Percentiles rank a stretch among this genome's conserved stretches.
These are phyloP conservation scores for Glycine tomentella DNA, from an alignment of 306 rosid genomes.

Conservation along the genomic window DNA sequence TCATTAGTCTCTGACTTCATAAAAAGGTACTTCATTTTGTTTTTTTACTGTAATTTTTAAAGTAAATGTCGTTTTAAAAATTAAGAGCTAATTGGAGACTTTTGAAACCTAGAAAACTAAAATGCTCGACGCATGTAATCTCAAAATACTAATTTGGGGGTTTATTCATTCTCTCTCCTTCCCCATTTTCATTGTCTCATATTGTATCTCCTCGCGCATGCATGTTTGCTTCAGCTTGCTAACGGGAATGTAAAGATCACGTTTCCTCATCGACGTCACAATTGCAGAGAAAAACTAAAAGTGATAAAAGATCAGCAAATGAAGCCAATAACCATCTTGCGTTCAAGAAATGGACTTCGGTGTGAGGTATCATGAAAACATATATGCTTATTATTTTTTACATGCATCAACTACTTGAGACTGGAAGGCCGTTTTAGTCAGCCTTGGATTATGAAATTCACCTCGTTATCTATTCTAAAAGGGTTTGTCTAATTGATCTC, in stretches of 20 bases:
- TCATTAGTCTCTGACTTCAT: too few relatives aligned
- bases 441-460: not conserved
- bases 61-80: not conserved
- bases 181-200: not conserved
- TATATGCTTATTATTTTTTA: not conserved
- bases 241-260: not conserved
- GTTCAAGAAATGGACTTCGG: constrained; percentile 45
- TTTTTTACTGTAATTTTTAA: not conserved
- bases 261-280: not conserved
- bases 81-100: not conserved
- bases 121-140: not conserved
- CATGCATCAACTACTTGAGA: not conserved
- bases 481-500: too few relatives aligned
- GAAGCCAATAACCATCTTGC: constrained; percentile 37
- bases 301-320: constrained; percentile 22
- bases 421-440: not conserved
- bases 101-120: not conserved
- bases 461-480: not conserved
- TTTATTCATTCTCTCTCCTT: not conserved
- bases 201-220: constrained; percentile 1
- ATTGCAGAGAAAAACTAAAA: not conserved
- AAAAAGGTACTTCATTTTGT: too few relatives aligned
- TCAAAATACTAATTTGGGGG: not conserved
- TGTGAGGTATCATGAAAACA: constrained; percentile 41
- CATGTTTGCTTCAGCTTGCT: constrained; percentile 47